Conservation (phyloP, 176 grass and related monocot genomes). For the Lolium perenne region DNA sequence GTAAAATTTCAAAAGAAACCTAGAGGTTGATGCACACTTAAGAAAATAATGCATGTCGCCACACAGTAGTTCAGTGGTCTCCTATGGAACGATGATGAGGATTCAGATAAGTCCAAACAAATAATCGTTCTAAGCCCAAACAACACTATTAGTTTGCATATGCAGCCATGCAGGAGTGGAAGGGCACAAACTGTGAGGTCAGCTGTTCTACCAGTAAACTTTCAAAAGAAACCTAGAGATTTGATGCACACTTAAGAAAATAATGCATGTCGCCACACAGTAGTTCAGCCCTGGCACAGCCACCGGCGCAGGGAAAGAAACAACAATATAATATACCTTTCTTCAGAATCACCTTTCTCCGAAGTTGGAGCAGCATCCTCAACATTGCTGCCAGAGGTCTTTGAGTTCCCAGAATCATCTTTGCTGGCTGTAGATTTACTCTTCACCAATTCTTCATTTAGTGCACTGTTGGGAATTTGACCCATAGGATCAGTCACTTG, state of each 20-base stretch:
- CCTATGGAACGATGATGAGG: neutral
- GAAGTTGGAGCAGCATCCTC: constrained; percentile 39
- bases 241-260: neutral
- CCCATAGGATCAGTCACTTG: neutral
- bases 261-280: neutral
- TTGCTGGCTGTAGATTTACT: constrained; percentile 21
- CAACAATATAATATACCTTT: neutral
- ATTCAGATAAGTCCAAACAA: neutral
- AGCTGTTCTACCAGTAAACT: neutral
- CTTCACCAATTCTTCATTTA: constrained; percentile 33
- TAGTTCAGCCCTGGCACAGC: neutral
- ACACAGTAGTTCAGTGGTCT: neutral
- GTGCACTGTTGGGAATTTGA: neutral
- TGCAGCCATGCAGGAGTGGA: neutral
- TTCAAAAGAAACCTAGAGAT: neutral
- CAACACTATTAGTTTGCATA: neutral
- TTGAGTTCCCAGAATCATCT: constrained; percentile 45
- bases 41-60: neutral
- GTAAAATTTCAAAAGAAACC: neutral
- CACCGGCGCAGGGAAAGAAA: neutral
- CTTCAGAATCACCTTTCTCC: constrained; percentile 36
- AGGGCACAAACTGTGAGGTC: neutral
- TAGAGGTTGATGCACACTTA: neutral
- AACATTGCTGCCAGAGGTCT: constrained; percentile 45
- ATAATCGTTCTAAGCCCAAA: neutral